These are phyloP conservation scores for Eucalyptus fibrosa DNA, from an alignment of 345 rosid species.

Conservation along the genomic window DNA sequence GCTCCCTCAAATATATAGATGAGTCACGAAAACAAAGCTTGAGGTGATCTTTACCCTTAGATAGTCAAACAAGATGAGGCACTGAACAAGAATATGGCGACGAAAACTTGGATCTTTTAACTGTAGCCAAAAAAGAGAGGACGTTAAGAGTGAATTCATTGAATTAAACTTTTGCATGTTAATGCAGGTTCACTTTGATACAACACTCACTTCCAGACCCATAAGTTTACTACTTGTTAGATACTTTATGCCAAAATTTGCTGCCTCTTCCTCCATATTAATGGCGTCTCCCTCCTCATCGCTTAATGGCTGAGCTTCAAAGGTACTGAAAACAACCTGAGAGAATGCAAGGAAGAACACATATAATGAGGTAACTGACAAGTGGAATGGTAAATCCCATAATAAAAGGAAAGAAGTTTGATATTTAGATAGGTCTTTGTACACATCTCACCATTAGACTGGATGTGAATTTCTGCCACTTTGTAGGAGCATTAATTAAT, in stretches of 20 bases:
- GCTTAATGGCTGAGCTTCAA: conserved; percentile 93
- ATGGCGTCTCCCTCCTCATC: conserved; percentile 96
- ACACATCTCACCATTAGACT: conserved; percentile 52
- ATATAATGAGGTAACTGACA: not conserved
- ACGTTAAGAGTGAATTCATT: not conserved
- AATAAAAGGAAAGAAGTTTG: not conserved
- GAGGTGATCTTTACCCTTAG: conserved; percentile 48
- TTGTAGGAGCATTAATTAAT: conserved; percentile 44
- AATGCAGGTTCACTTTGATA: not conserved
- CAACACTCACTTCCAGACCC: conserved; percentile 78
- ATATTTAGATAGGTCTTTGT: not conserved
- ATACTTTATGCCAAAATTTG: conserved; percentile 86
- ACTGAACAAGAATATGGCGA: conserved; percentile 92
- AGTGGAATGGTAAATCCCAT: not conserved
- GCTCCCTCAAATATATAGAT: not conserved
- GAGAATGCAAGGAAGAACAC: conserved; percentile 4
- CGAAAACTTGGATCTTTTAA: conserved; percentile 96
- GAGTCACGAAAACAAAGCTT: not conserved
- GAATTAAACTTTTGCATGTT: not conserved
- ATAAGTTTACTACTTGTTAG: conserved; percentile 95
- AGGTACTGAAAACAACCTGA: conserved; percentile 84
- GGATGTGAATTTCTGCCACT: conserved; percentile 91
- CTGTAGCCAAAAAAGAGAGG: conserved; percentile 23
- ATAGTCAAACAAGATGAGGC: conserved; percentile 90
- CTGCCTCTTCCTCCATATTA: conserved; percentile 89